phyloP scores from a whole-genome alignment of 495 filamentous ascomycete species.

The Chlorociboria aeruginascens region DNA sequence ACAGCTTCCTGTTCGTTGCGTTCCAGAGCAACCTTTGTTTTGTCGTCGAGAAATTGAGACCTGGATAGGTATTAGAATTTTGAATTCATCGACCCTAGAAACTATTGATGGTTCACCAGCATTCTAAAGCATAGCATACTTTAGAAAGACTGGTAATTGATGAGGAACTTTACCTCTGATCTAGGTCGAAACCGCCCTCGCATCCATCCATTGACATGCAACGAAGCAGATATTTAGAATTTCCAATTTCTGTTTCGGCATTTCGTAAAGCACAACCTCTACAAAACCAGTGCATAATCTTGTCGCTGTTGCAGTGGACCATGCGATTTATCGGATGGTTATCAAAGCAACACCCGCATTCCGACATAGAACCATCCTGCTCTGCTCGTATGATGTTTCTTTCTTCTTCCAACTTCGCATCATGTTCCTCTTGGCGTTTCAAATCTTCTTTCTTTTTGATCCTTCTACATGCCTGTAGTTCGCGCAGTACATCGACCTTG shows the following conservation, averaged over 20 bases:
- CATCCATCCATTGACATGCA: constrained; percentile 42
- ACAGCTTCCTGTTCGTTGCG: constrained; percentile 56
- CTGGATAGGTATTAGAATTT: neutral
- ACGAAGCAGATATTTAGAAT: constrained; percentile 44
- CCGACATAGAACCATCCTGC: constrained; percentile 36
- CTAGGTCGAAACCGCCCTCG: constrained; percentile 26
- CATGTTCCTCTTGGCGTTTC: constrained; percentile 7
- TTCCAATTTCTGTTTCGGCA: constrained; percentile 57
- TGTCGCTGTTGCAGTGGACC: constrained; percentile 49
- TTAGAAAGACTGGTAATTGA: neutral
- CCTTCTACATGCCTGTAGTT: constrained; percentile 11
- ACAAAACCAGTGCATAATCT: constrained; percentile 55
- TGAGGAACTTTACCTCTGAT: constrained; percentile 27
- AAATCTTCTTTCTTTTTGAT: constrained; percentile 12
- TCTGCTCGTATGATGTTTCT: constrained; percentile 32
- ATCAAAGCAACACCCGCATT: constrained; percentile 61
- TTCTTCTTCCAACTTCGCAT: constrained; percentile 24
- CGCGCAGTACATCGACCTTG: constrained; percentile 4
- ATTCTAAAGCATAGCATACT: neutral
- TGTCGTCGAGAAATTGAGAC: constrained; percentile 42
- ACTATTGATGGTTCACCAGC: neutral
- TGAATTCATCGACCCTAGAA: neutral
- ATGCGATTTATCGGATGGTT: constrained; percentile 53
- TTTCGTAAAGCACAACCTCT: constrained; percentile 46
- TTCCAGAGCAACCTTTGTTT: constrained; percentile 44